phyloP scores from a whole-genome alignment of 202 grass and related monocot genomes.

The Schoenoplectus triqueter region DNA sequence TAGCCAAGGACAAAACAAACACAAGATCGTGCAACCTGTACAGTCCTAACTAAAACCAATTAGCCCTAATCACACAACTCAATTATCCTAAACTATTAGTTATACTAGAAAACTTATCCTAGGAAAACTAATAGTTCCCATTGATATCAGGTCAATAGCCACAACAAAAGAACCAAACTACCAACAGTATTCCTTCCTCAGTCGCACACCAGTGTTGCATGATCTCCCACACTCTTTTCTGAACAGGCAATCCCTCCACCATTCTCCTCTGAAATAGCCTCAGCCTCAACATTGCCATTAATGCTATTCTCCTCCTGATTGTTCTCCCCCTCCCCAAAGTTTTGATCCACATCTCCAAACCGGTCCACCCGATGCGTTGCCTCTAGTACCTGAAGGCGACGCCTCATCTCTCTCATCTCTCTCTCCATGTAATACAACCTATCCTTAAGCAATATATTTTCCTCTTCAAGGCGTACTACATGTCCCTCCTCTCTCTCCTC shows the following conservation, averaged over 20 bases:
- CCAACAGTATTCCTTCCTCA: background rate
- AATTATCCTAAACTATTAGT: constrained; percentile 32
- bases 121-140: constrained; percentile 28
- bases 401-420: constrained; percentile 71
- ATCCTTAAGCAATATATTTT: constrained; percentile 74
- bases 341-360: constrained; percentile 51
- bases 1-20: background rate
- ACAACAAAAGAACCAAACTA: constrained; percentile 38
- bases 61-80: constrained; percentile 20
- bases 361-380: constrained; percentile 40
- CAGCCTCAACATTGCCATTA: constrained; percentile 26
- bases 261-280: constrained; percentile 41
- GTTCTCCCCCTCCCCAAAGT: constrained; percentile 30
- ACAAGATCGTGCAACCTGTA: constrained; percentile 29
- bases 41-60: constrained; percentile 38
- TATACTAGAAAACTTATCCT: constrained; percentile 28
- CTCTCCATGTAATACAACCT: constrained; percentile 80
- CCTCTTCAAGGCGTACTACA: constrained; percentile 71
- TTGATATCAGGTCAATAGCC: background rate
- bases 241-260: constrained; percentile 39
- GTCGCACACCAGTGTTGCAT: background rate
- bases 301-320: constrained; percentile 43
- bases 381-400: constrained; percentile 62
- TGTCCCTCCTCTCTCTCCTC: constrained; percentile 32
- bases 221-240: constrained; percentile 35